phyloP scores from a whole-genome alignment of 2,329 filamentous ascomycete species.

The Verticillium nubilum region DNA sequence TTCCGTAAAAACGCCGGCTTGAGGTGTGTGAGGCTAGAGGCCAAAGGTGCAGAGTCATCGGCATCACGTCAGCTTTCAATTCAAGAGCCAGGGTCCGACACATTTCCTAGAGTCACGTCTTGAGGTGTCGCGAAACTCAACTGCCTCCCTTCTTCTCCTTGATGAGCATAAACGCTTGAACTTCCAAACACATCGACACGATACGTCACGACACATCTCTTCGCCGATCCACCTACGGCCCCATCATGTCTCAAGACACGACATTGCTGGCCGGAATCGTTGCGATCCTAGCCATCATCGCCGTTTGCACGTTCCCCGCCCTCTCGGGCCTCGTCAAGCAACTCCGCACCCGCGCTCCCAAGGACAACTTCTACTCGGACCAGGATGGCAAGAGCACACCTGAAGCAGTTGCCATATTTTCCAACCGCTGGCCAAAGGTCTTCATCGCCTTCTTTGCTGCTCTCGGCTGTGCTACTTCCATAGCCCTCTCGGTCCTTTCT shows the following conservation, averaged over 20 bases:
- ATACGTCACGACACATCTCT: not conserved
- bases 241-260: slow-evolving; percentile 6
- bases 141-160: not conserved
- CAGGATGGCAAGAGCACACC: slow-evolving; percentile 63
- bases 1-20: not conserved
- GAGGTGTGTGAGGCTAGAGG: not conserved
- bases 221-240: not conserved
- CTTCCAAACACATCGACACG: not conserved
- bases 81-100: no score
- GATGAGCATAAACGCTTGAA: not conserved
- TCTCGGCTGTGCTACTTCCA: slow-evolving; percentile 48
- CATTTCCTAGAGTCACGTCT: not conserved
- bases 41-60: not conserved
- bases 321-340: slow-evolving; percentile 27
- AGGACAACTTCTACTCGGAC: slow-evolving; percentile 56
- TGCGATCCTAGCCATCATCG: slow-evolving; percentile 26
- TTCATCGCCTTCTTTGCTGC: slow-evolving; percentile 48
- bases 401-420: slow-evolving; percentile 57
- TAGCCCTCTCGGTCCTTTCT: slow-evolving; percentile 50
- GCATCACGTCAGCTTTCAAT: not conserved
- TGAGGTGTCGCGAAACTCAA: not conserved
- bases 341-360: slow-evolving; percentile 24
- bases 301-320: slow-evolving; percentile 31
- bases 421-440: slow-evolving; percentile 51
- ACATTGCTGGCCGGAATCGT: slow-evolving; percentile 8